Base-by-base conservation (phyloP, 306 rosid species). In the Fragaria nilgerrensis region DNA sequence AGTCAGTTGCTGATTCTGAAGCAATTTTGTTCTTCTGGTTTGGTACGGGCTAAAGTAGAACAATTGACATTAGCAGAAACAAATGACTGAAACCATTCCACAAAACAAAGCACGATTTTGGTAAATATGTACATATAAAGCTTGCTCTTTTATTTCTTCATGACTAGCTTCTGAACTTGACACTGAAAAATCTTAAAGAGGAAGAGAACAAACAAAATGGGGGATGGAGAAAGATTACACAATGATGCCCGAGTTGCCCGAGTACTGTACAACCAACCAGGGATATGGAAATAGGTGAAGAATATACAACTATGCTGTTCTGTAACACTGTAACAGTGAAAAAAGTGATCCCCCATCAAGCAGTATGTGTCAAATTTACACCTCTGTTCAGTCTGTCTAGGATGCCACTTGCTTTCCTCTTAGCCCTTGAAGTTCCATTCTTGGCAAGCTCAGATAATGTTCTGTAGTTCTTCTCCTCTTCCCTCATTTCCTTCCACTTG, bases 351-450 rank as follows among this genome's bases (percentile, higher is more conserved):
- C 25, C 80, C 27, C 80, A 76, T 81, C 79, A 94, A 48, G 98
- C 96, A 58, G 97, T 92, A 82, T 92, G 96, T 44, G 97, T 89
- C 76, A 89, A 86, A 85, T 92, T 85, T 70, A 92, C 90, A 78
- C 77, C 85, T 82, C 90, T 85, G 88, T 92, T 86, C 76, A 94
- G 76, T 83, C 98, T 89, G 78, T 90, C 98, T n/a, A 94, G 94
- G 77, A 94, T 89, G 79, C 94, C 93, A 78, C 78, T 84, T 66
- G 98, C 98, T 78, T 94, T 92, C 39, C 96, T 90, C 83, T 90
- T 90, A 10, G 98, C 97, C 83, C 98, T 92, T 73, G 98, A 87
- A 66, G 96, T 94, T 82, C 98, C 98, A 84, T 76, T 92, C 79
- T 79, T 73, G 70, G 93, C 86, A 61, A 94, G 88, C 76, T 89